Evolutionary conservation across 495 filamentous ascomycete species (phyloP), one percentile per base, ranked within the genome.

Genomic region (Podospora tetraspora): DNA sequence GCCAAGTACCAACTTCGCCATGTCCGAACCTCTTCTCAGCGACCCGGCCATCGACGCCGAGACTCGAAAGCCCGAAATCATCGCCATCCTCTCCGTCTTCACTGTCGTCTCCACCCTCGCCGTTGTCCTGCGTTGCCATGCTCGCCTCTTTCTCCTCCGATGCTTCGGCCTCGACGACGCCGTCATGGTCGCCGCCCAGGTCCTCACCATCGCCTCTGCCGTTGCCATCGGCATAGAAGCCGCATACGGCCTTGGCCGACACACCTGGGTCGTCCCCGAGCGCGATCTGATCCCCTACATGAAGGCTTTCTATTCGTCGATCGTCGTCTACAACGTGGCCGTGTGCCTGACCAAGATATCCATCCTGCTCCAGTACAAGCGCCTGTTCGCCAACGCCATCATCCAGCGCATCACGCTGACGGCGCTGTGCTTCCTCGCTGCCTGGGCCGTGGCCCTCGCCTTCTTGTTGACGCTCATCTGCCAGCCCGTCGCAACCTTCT

Each of bases 361-460:
- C 19, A 75, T 80, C 58, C 69, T 81, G 12, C 63, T 77, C 21
- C 77, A 78, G 66, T 81, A 80, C 72, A 69, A 71, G 29, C 79
- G 78, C 57, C 71, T 81, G 57, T 80, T 81, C 57, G 60, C 67
- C 63, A 68, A 75, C 61, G 72, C 67, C 32, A 72, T 69, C 43
- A 73, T 78, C 64, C 73, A 73, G 16, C 72, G 64, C 24, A 61
- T 72, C 52, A 76, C 74, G 63, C 59, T 76, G 59, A 62, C 66
- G 3, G 74, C 73, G 30, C 72, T 82, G 60, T 43, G 66, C 60
- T 73, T 81, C 61, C 73, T 81, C 27, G 64, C 61, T 11, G 70
- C 66, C 19, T 81, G 75, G 75, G 76, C 73, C 24, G 63, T 78
- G 8, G 75, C 75, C 13, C 74, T 78, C 25, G 71, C 59, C 29